Base-by-base conservation (phyloP, 805 yeast species). In the Wickerhamomyces sydowiorum region DNA sequence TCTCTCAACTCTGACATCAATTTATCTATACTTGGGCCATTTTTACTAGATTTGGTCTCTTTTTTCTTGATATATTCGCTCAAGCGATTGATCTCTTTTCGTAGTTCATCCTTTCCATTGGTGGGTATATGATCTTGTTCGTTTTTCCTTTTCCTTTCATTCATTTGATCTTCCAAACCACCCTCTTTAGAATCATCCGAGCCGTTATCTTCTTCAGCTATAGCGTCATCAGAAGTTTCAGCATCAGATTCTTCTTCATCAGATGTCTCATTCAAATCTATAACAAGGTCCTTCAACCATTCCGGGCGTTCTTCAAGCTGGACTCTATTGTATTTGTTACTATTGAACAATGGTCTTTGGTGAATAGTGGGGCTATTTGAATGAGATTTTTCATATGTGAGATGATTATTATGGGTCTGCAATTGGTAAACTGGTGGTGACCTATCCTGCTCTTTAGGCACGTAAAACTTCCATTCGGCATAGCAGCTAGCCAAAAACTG, bases 241-340 rank as follows among this genome's bases (percentile, higher is more conserved):
- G 31, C 40, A 7, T 38, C 37, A 9, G 27, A 29, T 14, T 38
- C 37, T 19, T 24, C 35, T 23, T 53, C 57, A 23, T 52, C 58
- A 1, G 56, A 44, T 4, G 50, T 39, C 27, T 48, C 51, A n/a
- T 17, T 22, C 43, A 56, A 44, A 13, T 52, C 47, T 25, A 56
- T 52, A 19, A 54, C 56, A 42, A 56, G 45, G 27, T 47, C 44
- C 12, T 47, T 43, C 33, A 53, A 15, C 60, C 60, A 56, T n/a
- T 44, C 55, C 4, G 60, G 36, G 10, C 14, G 59, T 18, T 47
- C 45, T 15, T 43, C 46, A 4, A 20, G 31, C 29, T 46, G 46
- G 14, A 45, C 42, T 20, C 40, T 41, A 38, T 46, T 49, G 1
- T 46, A 50, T 21, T 48, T 53, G 39, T 46, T n/a, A n/a, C n/a